Percentiles rank a stretch among this genome's conserved stretches.
phyloP scores from a whole-genome alignment of 176 grass and related monocot species.

The Eremochloa ophiuroides region DNA sequence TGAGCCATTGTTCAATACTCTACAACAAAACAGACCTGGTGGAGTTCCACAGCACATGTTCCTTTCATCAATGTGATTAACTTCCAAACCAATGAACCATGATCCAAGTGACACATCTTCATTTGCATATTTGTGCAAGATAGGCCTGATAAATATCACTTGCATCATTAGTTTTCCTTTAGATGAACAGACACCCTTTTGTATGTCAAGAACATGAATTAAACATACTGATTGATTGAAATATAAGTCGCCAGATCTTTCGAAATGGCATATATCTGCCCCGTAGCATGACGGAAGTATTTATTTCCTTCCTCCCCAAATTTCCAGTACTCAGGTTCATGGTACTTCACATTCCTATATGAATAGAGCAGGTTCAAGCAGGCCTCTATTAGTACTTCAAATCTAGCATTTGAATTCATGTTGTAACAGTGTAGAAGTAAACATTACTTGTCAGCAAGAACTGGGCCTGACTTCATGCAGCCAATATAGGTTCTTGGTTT shows the following conservation, averaged over 20 bases:
- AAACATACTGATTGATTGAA: slow-evolving; percentile 84
- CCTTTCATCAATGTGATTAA: slow-evolving; percentile 84
- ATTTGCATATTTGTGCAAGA: slow-evolving; percentile 91
- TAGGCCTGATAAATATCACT: slow-evolving; percentile 54
- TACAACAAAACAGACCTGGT: slow-evolving; percentile 46
- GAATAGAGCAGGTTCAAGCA: slow-evolving; percentile 18
- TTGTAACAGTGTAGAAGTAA: slow-evolving; percentile 15
- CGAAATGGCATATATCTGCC: slow-evolving; percentile 87
- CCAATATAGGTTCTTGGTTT: slow-evolving; percentile 97
- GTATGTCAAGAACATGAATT: slow-evolving; percentile 1
- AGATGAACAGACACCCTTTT: background rate
- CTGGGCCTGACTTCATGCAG: slow-evolving; percentile 98
- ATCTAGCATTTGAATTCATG: slow-evolving; percentile 17
- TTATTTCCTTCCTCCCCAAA: slow-evolving; percentile 97
- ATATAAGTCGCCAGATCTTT: slow-evolving; percentile 95
- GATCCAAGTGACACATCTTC: slow-evolving; percentile 89
- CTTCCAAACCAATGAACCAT: slow-evolving; percentile 91
- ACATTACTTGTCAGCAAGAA: slow-evolving; percentile 89
- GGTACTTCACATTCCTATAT: slow-evolving; percentile 85
- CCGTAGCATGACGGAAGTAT: slow-evolving; percentile 88
- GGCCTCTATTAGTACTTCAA: background rate
- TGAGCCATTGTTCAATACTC: background rate
- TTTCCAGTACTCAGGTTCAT: slow-evolving; percentile 87
- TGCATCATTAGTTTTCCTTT: slow-evolving; percentile 17
- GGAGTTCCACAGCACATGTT: slow-evolving; percentile 95